Conservation (phyloP, 1,139 yeast genomes). For the Magnusiomyces fungicola region DNA sequence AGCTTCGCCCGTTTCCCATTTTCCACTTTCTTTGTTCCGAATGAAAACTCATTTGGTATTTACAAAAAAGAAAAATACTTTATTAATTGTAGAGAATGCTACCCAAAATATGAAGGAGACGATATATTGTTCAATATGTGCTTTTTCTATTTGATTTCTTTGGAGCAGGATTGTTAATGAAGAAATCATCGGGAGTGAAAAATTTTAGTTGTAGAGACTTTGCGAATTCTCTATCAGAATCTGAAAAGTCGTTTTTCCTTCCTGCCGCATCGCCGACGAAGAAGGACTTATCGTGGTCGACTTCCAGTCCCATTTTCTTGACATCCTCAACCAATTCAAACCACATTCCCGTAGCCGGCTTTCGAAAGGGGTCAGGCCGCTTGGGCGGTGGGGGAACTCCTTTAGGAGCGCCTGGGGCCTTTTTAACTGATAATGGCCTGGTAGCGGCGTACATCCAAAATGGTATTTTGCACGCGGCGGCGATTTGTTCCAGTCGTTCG, state of each 20-base stretch:
- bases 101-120: too few species aligned
- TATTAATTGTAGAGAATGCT: too few species aligned
- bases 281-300: conserved; percentile 44
- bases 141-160: background rate
- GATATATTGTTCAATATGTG: too few species aligned
- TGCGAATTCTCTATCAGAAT: conserved; percentile 69
- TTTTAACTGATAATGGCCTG: conserved; percentile 16
- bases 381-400: conserved; percentile 25
- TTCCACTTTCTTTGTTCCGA: background rate
- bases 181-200: conserved; percentile 61
- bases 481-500: conserved; percentile 39
- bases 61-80: background rate
- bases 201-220: conserved; percentile 46
- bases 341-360: conserved; percentile 76
- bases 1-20: conserved; percentile 3
- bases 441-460: conserved; percentile 54
- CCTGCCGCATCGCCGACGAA: conserved; percentile 99
- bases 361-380: conserved; percentile 47
- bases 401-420: conserved; percentile 12
- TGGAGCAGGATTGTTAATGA: conserved; percentile 12
- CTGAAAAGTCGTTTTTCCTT: conserved; percentile 64
- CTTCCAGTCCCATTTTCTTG: conserved; percentile 17
- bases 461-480: conserved; percentile 27
- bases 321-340: conserved; percentile 38
- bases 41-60: too few species aligned